Evolutionary conservation across 441 rosid species (phyloP).

Genomic region (Mallotus repandus): DNA sequence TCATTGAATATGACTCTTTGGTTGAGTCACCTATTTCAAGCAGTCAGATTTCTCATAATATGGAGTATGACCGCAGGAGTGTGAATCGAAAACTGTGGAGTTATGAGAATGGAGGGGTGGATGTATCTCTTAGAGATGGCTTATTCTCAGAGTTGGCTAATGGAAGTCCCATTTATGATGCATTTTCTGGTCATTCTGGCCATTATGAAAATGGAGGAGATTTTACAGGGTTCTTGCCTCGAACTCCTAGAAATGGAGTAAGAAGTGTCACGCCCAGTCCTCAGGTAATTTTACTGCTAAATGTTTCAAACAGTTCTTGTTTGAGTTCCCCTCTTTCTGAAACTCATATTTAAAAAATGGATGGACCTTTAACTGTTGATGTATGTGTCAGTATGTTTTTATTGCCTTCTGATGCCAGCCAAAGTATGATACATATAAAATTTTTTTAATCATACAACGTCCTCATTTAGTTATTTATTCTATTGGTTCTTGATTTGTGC

Average conservation of each 20-base stretch:
- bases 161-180: conserved; percentile 41
- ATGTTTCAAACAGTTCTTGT: neutral
- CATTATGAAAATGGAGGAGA: conserved; percentile 48
- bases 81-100: conserved; percentile 75
- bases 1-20: conserved; percentile 61
- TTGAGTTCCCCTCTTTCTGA: neutral
- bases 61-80: conserved; percentile 54
- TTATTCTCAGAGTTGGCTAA: conserved; percentile 50
- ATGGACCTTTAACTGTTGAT: neutral
- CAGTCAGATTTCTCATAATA: conserved; percentile 41
- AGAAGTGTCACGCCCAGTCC: conserved; percentile 75
- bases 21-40: conserved; percentile 65
- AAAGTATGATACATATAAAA: neutral
- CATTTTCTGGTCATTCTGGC: conserved; percentile 37
- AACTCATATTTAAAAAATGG: neutral
- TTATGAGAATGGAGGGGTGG: conserved; percentile 62
- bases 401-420: no score
- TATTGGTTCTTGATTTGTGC: conserved; percentile 18
- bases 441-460: neutral
- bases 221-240: conserved; percentile 59
- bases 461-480: neutral
- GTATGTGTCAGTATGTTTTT: neutral
- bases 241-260: conserved; percentile 43
- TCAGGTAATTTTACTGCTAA: conserved; percentile 47
- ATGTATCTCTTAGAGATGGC: conserved; percentile 86